Evolutionary conservation across 139 green algal genomes (phyloP), one percentile per base, ranked within the genome.

Genomic region (Pycnococcus provasolii): DNA sequence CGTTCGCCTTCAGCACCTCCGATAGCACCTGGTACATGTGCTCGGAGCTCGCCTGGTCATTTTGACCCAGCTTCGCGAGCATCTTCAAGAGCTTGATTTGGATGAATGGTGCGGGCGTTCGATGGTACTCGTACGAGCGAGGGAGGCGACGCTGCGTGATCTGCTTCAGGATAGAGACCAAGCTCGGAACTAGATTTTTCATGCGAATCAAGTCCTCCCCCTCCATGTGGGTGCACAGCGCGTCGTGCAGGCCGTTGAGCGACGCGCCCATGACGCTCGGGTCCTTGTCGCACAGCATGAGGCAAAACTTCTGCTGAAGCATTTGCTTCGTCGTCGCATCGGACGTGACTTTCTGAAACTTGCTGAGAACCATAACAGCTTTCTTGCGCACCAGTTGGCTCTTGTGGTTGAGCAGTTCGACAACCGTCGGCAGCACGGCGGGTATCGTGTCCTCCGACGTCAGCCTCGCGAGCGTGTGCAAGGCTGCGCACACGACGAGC

Each of bases 81-180:
- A 96, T 81, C 70, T 89, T 88, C 64, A 98, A 77, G 55, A 98
- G 81, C 79, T 91, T 91, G 42, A 92, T 86, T 87, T 98, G 92
- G 41, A 98, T 88, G 78, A 99, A 99, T 40, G 93, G 93, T 6
- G 92, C 93, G 46, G 93, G 90, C n/a, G 82, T 84, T 3, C 84
- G 76, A 80, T 97, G 93, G 80, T 97, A 96, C 72, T 97, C 90
- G 71, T 90, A 96, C 0, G 73, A 70, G 47, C 92, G 92, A 50
- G 88, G 90, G 62, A 99, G 81, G 26, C 91, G 83, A 60, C 88
- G 81, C 79, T 96, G 88, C 9, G 71, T 61, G 4, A 80, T 61
- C 81, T 98, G 92, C 76, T 96, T 96, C 15, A 99, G 75, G 45
- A 99, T 96, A 78, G 78, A 86, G 42, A 91, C 88, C 71, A 97